Conservation (phyloP, 1,284 basidiomycete genomes). For the Leccinum glutinopallens region DNA sequence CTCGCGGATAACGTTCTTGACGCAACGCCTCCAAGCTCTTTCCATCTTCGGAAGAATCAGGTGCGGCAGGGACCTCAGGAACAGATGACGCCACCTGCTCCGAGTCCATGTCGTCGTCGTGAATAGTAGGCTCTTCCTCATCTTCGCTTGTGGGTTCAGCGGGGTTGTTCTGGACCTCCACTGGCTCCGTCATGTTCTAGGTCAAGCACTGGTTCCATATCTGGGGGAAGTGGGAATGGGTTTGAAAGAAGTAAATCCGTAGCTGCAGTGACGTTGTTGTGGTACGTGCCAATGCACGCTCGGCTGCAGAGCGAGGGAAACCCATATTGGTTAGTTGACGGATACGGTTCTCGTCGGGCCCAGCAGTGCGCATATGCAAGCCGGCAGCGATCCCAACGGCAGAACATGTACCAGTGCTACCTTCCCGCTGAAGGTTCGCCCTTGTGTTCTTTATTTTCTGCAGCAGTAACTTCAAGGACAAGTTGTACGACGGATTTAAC, state of each 20-base stretch:
- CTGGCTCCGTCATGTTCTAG: slow-evolving; percentile 38
- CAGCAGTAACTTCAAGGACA: slow-evolving; percentile 81
- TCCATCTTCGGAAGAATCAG: slow-evolving; percentile 34
- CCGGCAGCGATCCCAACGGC: slow-evolving; percentile 38
- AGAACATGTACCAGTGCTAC: slow-evolving; percentile 30
- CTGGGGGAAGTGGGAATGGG: slow-evolving; percentile 76
- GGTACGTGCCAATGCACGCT: slow-evolving; percentile 82
- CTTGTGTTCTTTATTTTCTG: slow-evolving; percentile 76
- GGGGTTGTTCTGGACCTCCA: slow-evolving; percentile 31
- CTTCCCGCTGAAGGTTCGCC: slow-evolving; percentile 36
- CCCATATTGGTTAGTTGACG: slow-evolving; percentile 95
- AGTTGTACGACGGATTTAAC: slow-evolving; percentile 77
- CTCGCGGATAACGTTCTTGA: slow-evolving; percentile 64
- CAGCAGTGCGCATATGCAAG: slow-evolving; percentile 45
- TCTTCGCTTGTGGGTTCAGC: slow-evolving; percentile 33
- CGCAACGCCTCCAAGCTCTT: slow-evolving; percentile 63
- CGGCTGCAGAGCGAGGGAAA: slow-evolving; percentile 85
- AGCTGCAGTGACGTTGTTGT: slow-evolving; percentile 90
- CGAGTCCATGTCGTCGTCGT: slow-evolving; percentile 35
- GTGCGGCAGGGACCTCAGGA: slow-evolving; percentile 12
- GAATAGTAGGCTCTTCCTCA: slow-evolving; percentile 27
- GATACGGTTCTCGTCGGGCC: slow-evolving; percentile 77
- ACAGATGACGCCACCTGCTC: slow-evolving; percentile 27
- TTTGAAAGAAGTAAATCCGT: slow-evolving; percentile 87
- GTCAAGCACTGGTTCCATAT: slow-evolving; percentile 37